Base-by-base conservation (phyloP, 1,284 basidiomycete genomes). In the Ganoderma multipileum region DNA sequence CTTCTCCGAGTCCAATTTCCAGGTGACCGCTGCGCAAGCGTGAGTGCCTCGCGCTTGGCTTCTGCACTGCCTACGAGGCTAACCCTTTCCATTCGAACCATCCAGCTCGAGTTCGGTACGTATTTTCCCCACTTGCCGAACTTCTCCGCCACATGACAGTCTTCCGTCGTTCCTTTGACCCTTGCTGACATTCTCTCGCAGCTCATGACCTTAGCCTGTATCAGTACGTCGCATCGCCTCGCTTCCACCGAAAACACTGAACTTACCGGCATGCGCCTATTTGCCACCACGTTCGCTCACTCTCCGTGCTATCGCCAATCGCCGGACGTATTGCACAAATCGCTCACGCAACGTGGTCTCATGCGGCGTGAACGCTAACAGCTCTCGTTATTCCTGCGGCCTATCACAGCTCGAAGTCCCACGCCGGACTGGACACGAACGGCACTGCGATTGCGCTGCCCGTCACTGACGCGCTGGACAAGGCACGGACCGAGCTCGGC, bases 331-430 rank as follows among this genome's bases (percentile, higher is more conserved):
- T 50, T 42, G 23, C 42, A 30, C 50, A 20, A 9, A 30, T 28
- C 20, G 20, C 8, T n/a, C 23, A 26, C 14, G 30, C 42, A 39
- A 39, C 47, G 38, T 23, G 59, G 52, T 33, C 41, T 44, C 39
- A 39, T 61, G 59, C 63, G 63, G 41, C 41, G 38, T 28, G 42
- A 16, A 63, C 61, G 38, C 67, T 92, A 59, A 60, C 66, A 93
- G 91, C 95, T 36, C 86, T 98, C 52, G 92, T 96, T 71, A 92
- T 98, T 68, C 95, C 95, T n/a, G 95, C 95, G 39, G 95, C 95
- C 0, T 97, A 95, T 76, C 86, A 91, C 76, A 86, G 84, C 71
- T 83, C 89, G 12, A 78, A 81, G 63, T 69, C 70, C 12, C 75
- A 75, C 58, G 72, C 70, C 18, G 73, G 71, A 38, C 63, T 73